These are phyloP conservation scores for Cadophora malorum DNA, from an alignment of 2,329 filamentous ascomycete species.

Conservation along the genomic window DNA sequence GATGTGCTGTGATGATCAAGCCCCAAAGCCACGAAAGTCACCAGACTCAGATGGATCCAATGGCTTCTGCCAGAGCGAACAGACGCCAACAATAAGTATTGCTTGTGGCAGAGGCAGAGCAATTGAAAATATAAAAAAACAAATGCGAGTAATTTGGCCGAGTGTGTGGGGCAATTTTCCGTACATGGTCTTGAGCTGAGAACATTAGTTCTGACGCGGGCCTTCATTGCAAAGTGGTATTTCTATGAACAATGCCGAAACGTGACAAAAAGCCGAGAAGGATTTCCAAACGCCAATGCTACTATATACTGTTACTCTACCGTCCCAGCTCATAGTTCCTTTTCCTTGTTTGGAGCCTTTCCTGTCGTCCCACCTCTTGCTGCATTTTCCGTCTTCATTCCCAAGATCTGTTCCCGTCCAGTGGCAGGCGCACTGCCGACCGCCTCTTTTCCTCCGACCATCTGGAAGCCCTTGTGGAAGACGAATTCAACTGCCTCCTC, in stretches of 20 bases:
- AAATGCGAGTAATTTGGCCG: no score
- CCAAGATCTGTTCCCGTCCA: constrained; percentile 57
- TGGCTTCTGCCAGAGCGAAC: no score
- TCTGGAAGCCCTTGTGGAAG: constrained; percentile 82
- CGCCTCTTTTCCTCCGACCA: constrained; percentile 67
- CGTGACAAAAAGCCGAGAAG: constrained; percentile 11
- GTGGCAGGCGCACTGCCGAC: constrained; percentile 62
- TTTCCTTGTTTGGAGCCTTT: constrained; percentile 18
- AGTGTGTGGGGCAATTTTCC: no score
- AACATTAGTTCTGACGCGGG: no score
- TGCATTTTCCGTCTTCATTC: constrained; percentile 30
- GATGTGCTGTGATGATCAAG: no score
- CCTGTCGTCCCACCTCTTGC: not conserved
- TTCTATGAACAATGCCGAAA: constrained; percentile 9
- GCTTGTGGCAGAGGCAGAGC: no score
- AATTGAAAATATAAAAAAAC: no score
- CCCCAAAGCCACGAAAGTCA: no score
- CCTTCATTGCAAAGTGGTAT: constrained; percentile 5
- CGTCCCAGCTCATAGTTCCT: constrained; percentile 15
- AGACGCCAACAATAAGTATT: no score
- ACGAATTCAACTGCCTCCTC: constrained; percentile 89
- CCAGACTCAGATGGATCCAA: no score
- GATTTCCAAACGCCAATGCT: constrained; percentile 14
- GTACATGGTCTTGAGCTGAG: no score
- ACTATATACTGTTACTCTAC: not conserved